Evolutionary conservation across 2,329 filamentous ascomycete species (phyloP).

Genomic region (Trichoderma koningii): DNA sequence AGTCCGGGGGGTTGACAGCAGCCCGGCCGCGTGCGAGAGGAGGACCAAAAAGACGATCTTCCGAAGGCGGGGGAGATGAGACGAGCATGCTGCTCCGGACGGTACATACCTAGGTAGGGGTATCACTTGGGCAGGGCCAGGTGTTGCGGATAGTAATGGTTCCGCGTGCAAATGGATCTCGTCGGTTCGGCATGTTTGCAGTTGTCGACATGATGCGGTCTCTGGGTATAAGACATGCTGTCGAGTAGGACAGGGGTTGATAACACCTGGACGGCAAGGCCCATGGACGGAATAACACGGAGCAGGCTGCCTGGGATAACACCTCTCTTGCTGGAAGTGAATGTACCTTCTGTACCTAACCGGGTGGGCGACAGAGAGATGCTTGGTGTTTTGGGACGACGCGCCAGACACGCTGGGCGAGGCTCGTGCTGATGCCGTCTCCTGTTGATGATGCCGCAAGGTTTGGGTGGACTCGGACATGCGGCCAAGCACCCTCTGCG

Average conservation of each 20-base stretch:
- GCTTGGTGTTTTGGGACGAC: no score
- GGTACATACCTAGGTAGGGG: background rate
- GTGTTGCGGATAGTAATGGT: background rate
- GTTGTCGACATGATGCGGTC: background rate
- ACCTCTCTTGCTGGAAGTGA: no score
- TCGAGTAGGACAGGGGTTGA: background rate
- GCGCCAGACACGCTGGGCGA: background rate
- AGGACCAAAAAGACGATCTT: constrained; percentile 1
- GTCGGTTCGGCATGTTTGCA: background rate
- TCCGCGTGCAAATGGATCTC: background rate
- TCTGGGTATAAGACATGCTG: background rate
- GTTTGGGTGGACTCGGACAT: background rate
- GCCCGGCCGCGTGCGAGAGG: constrained; percentile 4
- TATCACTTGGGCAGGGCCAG: background rate
- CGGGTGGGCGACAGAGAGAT: no score
- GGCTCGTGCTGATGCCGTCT: background rate
- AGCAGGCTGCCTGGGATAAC: background rate
- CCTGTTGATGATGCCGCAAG: background rate
- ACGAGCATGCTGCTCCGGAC: background rate
- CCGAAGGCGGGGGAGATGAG: constrained; percentile 17
- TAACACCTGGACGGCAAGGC: background rate
- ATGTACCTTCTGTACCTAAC: no score
- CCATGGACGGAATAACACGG: background rate
- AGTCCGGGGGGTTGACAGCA: constrained; percentile 20
- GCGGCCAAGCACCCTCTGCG: constrained; percentile 2